Percentiles rank a stretch among this genome's conserved stretches.
phyloP scores from a whole-genome alignment of 2,329 filamentous ascomycete genomes.

The Ophiocordyceps australis region DNA sequence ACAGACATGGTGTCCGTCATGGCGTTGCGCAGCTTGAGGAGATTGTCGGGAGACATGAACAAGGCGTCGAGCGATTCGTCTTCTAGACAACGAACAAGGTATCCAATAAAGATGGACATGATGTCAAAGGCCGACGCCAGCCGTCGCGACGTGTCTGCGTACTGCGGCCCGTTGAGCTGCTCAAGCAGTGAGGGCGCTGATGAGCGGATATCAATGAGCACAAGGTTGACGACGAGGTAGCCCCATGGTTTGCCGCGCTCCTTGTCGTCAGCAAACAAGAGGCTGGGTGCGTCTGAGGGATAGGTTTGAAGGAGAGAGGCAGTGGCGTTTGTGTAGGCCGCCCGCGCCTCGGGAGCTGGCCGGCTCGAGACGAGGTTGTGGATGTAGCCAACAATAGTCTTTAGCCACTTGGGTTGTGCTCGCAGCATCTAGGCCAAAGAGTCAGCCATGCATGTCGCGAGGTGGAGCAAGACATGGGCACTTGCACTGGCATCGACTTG shows the following conservation, averaged over 20 bases:
- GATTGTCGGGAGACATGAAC: conserved; percentile 34
- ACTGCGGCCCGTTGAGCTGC: conserved; percentile 35
- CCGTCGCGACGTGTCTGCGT: conserved; percentile 29
- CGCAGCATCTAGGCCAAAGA: conserved; percentile 23
- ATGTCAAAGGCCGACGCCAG: conserved; percentile 44
- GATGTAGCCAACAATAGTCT: conserved; percentile 25
- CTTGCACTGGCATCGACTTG: conserved; percentile 28
- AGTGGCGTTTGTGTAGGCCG: conserved; percentile 39
- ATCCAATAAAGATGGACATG: conserved; percentile 40
- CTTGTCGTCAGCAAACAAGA: conserved; percentile 32
- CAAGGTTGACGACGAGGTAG: conserved; percentile 44
- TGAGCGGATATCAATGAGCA: conserved; percentile 47
- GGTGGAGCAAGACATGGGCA: conserved; percentile 1
- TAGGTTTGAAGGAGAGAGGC: conserved; percentile 39
- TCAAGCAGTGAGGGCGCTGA: conserved; percentile 41
- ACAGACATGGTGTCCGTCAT: conserved; percentile 46
- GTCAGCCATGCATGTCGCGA: conserved; percentile 1
- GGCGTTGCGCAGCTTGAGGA: conserved; percentile 40
- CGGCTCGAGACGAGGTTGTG: conserved; percentile 33
- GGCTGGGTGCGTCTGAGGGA: conserved; percentile 20
- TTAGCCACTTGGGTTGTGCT: conserved; percentile 33
- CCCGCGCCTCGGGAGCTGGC: conserved; percentile 33
- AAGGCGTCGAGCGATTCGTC: conserved; percentile 21
- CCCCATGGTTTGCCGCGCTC: conserved; percentile 33
- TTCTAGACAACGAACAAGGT: conserved; percentile 35